Evolutionary conservation across 2,329 filamentous ascomycete species (phyloP).

Genomic region (Ascochyta pisi): DNA sequence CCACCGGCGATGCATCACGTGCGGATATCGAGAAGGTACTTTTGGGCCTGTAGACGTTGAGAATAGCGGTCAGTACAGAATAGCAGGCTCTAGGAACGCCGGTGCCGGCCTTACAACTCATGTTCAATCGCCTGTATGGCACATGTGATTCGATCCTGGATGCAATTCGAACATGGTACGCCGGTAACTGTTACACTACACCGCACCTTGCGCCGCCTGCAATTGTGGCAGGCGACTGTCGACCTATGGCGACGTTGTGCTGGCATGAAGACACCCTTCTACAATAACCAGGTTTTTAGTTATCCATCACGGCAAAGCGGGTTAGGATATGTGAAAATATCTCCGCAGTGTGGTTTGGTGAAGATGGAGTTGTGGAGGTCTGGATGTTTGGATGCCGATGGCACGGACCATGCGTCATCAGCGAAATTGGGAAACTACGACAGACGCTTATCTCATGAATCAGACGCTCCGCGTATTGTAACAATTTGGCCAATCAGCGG

Average conservation of each 20-base stretch:
- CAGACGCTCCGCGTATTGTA: no score
- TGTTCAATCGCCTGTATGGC: slow-evolving; percentile 4
- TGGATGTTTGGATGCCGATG: no score
- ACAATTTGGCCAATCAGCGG: no score
- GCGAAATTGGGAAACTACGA: no score
- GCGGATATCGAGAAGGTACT: neutral
- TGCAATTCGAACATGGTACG: slow-evolving; percentile 13
- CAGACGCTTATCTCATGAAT: no score
- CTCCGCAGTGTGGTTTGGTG: no score
- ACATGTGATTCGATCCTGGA: slow-evolving; percentile 8
- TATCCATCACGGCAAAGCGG: no score
- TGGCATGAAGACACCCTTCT: neutral
- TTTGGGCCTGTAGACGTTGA: neutral
- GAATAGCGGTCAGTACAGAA: neutral
- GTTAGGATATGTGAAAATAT: no score
- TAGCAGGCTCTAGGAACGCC: neutral
- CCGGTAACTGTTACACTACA: slow-evolving; percentile 16
- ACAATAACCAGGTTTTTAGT: no score
- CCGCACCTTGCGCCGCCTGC: slow-evolving; percentile 19
- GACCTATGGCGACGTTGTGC: slow-evolving; percentile 14
- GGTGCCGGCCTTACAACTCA: slow-evolving; percentile 12
- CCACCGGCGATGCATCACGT: neutral
- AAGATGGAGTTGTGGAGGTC: no score
- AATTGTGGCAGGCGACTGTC: slow-evolving; percentile 15
- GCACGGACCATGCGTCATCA: no score